These are phyloP conservation scores for Fusarium pininemorale DNA, from an alignment of 2,329 filamentous ascomycete genomes.

Conservation along the genomic window DNA sequence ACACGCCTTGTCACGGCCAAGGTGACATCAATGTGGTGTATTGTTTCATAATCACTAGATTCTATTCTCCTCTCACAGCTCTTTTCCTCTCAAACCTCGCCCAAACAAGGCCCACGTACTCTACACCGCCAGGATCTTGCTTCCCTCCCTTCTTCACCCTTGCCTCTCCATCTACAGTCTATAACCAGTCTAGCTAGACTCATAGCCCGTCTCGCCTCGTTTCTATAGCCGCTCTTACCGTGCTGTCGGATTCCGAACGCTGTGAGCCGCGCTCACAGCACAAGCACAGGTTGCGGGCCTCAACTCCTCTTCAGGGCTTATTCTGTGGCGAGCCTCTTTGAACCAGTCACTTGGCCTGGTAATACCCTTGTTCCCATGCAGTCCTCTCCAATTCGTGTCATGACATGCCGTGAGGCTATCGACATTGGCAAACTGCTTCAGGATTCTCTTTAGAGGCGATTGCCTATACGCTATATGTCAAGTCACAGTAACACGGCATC, in stretches of 20 bases:
- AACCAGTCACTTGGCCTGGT: background rate
- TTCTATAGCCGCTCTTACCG: constrained; percentile 2
- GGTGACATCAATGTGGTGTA: background rate
- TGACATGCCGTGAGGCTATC: constrained; percentile 3
- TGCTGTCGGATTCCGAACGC: constrained; percentile 12
- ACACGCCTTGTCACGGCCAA: background rate
- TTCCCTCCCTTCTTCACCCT: background rate
- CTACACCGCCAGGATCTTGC: background rate
- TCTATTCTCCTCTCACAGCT: background rate
- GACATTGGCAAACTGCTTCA: constrained; percentile 5
- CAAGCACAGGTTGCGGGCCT: background rate
- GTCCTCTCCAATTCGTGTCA: background rate
- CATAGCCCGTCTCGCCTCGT: constrained; percentile 5
- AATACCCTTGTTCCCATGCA: background rate
- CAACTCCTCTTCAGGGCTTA: background rate
- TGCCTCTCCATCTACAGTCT: background rate
- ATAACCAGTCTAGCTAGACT: background rate
- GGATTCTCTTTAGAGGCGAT: background rate
- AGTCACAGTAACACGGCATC: constrained; percentile 24
- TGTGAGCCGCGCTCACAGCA: constrained; percentile 1
- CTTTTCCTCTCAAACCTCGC: background rate
- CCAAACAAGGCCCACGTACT: background rate
- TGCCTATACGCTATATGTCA: background rate
- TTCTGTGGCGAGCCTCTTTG: background rate
- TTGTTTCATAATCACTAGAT: background rate